Percentiles rank a stretch among this genome's conserved stretches.
Conservation (phyloP, 306 rosid species). For the Sphenostylis stenocarpa region DNA sequence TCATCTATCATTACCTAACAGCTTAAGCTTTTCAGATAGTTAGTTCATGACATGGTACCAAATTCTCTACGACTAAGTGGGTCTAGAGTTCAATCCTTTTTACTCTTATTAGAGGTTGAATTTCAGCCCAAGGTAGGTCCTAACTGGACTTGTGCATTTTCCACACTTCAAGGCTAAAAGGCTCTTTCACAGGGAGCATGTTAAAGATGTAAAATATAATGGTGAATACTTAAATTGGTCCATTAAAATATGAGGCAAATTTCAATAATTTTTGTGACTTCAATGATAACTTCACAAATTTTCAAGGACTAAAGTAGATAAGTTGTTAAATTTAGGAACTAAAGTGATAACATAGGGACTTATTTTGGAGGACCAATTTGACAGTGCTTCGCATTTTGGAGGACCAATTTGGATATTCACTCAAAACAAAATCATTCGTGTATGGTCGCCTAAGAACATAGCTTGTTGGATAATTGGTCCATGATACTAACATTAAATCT, state of each 20-base stretch:
- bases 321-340: too few species aligned
- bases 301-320: too few species aligned
- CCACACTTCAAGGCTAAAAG: neutral
- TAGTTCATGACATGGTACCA: neutral
- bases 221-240: too few species aligned
- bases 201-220: neutral
- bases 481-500: constrained; percentile 3
- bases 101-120: neutral
- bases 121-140: neutral
- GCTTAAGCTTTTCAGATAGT: neutral
- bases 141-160: neutral
- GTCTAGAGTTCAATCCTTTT: neutral
- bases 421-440: neutral
- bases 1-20: too few species aligned
- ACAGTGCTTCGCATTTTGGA: too few species aligned
- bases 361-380: too few species aligned
- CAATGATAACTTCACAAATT: too few species aligned
- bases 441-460: neutral
- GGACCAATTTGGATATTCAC: too few species aligned
- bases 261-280: too few species aligned
- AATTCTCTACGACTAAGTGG: neutral
- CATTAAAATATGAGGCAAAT: too few species aligned
- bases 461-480: neutral
- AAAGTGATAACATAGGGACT: too few species aligned
- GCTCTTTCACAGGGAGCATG: neutral